Evolutionary conservation across 192 early-diverging fungal genomes (phyloP).

Genomic region (Backusella morwellensis): DNA sequence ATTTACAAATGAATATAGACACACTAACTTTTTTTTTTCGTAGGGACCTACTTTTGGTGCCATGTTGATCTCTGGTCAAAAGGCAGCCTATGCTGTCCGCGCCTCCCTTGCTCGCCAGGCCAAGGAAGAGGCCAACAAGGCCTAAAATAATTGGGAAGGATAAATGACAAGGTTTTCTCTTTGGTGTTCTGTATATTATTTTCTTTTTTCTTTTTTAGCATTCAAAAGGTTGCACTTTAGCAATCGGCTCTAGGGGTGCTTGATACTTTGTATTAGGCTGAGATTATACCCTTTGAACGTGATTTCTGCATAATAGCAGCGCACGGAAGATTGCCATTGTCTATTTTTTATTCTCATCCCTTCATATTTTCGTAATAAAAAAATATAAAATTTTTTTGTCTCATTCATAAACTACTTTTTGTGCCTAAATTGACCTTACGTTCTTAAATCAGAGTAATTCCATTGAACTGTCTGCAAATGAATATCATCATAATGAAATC

Average conservation of each 20-base stretch:
- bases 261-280: slow-evolving; percentile 35
- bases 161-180: background rate
- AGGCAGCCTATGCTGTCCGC: slow-evolving; percentile 64
- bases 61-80: slow-evolving; percentile 67
- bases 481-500: too few relatives aligned
- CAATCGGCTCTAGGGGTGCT: slow-evolving; percentile 48
- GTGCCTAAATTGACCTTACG: too few relatives aligned
- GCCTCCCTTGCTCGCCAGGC: slow-evolving; percentile 41
- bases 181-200: slow-evolving; percentile 16
- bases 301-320: slow-evolving; percentile 28
- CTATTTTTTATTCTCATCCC: slow-evolving; percentile 17
- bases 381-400: background rate
- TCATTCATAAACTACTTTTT: background rate
- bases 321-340: slow-evolving; percentile 20
- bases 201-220: slow-evolving; percentile 4
- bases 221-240: background rate
- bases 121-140: slow-evolving; percentile 16
- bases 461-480: too few relatives aligned
- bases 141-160: background rate
- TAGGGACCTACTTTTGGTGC: slow-evolving; percentile 53
- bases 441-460: too few relatives aligned
- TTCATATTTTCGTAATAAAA: background rate
- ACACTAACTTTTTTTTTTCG: slow-evolving; percentile 8
- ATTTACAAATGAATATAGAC: background rate
- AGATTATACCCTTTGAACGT: slow-evolving; percentile 33